Conservation (phyloP, 352 stramenopile species). For the Phytophthora tentaculata region DNA sequence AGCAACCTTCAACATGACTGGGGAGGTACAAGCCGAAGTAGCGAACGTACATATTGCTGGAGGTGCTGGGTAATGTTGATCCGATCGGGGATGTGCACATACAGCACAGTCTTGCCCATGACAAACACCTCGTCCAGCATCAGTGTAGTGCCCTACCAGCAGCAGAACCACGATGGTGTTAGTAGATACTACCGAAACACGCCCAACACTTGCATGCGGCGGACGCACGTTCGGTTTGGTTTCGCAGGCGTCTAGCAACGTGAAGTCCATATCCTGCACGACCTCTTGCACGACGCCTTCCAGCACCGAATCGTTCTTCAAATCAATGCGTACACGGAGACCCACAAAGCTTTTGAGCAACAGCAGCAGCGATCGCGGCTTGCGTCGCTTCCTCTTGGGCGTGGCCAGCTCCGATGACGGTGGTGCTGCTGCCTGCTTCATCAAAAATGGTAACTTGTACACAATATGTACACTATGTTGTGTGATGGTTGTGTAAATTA, state of each 20-base stretch:
- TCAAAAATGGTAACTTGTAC: slow-evolving; percentile 8
- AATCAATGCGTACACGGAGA: slow-evolving; percentile 78
- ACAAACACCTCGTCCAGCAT: slow-evolving; percentile 88
- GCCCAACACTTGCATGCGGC: neutral
- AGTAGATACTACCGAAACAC: neutral
- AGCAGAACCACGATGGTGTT: neutral
- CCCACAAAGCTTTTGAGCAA: slow-evolving; percentile 87
- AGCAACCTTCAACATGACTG: neutral
- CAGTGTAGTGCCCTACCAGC: slow-evolving; percentile 53
- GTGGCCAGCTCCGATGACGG: neutral
- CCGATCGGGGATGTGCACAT: slow-evolving; percentile 87
- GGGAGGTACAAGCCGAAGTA: neutral
- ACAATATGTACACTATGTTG: slow-evolving; percentile 10
- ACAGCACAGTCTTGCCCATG: slow-evolving; percentile 88
- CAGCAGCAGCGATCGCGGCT: slow-evolving; percentile 72
- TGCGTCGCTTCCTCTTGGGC: slow-evolving; percentile 31
- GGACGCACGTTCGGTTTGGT: slow-evolving; percentile 70
- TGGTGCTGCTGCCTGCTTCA: slow-evolving; percentile 5
- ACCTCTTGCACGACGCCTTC: slow-evolving; percentile 86
- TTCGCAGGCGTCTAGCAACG: slow-evolving; percentile 73
- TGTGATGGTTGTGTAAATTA: neutral
- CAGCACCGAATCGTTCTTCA: slow-evolving; percentile 86
- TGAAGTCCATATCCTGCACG: slow-evolving; percentile 89
- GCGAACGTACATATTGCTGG: slow-evolving; percentile 75
- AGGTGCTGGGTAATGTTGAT: slow-evolving; percentile 86